Percentiles rank a stretch among this genome's conserved stretches.
Evolutionary conservation across 176 grass and related monocot species (phyloP).

Genomic region (Zoysia japonica): DNA sequence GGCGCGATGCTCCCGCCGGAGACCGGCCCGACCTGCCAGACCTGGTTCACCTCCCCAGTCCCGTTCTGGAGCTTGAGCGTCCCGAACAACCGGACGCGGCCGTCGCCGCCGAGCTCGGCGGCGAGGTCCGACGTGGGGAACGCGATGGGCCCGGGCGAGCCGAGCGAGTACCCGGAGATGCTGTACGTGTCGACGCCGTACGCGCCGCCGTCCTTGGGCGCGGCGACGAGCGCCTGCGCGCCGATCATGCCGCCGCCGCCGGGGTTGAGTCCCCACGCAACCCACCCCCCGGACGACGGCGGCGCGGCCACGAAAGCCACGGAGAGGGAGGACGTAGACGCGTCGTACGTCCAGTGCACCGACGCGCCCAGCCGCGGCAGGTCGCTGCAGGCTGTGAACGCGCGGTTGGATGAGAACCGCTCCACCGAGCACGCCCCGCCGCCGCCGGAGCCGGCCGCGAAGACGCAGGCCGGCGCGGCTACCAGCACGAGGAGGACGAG

Average conservation of each 20-base stretch:
- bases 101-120: slow-evolving; percentile 52
- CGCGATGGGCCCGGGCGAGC: background rate
- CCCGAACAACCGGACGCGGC: slow-evolving; percentile 55
- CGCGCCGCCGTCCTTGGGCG: slow-evolving; percentile 32
- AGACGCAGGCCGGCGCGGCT: background rate
- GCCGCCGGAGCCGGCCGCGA: background rate
- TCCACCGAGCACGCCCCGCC: slow-evolving; percentile 37
- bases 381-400: slow-evolving; percentile 56
- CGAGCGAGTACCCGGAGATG: background rate
- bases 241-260: slow-evolving; percentile 32
- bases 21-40: slow-evolving; percentile 60
- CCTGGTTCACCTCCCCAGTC: slow-evolving; percentile 53
- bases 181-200: slow-evolving; percentile 60
- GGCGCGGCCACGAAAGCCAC: slow-evolving; percentile 61
- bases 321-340: slow-evolving; percentile 28
- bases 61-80: slow-evolving; percentile 55
- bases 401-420: slow-evolving; percentile 45
- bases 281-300: slow-evolving; percentile 50
- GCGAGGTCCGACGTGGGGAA: slow-evolving; percentile 47
- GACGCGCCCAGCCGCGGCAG: slow-evolving; percentile 58
- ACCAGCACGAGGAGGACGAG: background rate
- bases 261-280: slow-evolving; percentile 71
- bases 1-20: background rate
- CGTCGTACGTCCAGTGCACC: slow-evolving; percentile 71
- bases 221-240: slow-evolving; percentile 63